Base-by-base conservation (phyloP, 1,284 basidiomycete species). In the Pterulicium gracile region DNA sequence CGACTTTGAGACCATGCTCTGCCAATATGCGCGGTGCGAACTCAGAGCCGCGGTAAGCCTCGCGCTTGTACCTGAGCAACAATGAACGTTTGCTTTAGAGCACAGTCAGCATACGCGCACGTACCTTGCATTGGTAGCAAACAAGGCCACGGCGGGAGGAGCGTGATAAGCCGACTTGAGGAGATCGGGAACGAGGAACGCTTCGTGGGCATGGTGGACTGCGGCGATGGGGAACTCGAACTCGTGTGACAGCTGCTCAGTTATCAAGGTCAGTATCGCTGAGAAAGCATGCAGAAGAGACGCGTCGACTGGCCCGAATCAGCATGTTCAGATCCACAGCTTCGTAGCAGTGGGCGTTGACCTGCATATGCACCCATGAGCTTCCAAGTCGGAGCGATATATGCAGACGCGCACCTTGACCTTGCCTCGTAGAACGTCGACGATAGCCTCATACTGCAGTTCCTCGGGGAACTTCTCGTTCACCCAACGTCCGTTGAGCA, bases 311-410 rank as follows among this genome's bases (percentile, higher is more conserved):
- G 56, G 84, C 82, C 51, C 85, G 67, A 43, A 86, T 75, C 48
- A 87, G 70, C n/a, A 73, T 75, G 54, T 90, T 86, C 22, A 92
- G 68, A 56, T 93, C 89, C 46, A 80, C 79, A 7, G 84, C 72
- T 62, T 87, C 81, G 50, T 88, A 88, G 53, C 85, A 89, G 55
- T 91, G 86, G 36, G 76, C 77, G 54, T 89, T 82, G 49, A 92
- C 72, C 76, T 88, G 47, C 44, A 42, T 48, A 46, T 56, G 34
- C 17, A n/a, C n/a, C n/a, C n/a, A 41, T 43, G 20, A 21, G 41
- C 42, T 23, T 39, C 36, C 42, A 42, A 27, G 36, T 35, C 17
- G 2, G 22, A 41, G 3, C 13, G 18, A 12, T 3, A 45, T 13
- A 15, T 40, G 19, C 22, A 27, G 24, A 32, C 34, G 18, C 51